Evolutionary conservation across 768 basidiomycete genomes (phyloP).

Genomic region (Collybia mongolica): DNA sequence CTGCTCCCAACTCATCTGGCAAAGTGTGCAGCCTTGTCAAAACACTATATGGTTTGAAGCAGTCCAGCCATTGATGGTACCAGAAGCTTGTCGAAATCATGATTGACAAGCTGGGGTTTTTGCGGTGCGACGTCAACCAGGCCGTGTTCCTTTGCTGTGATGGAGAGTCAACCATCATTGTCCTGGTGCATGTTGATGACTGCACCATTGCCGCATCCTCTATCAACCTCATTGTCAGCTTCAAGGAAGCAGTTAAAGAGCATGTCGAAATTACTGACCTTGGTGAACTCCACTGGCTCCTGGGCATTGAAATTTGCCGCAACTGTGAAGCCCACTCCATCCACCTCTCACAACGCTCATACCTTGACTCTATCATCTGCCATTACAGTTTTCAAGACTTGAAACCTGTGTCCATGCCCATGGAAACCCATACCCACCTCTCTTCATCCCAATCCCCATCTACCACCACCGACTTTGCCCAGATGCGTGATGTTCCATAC

Average conservation of each 20-base stretch:
- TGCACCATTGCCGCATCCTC: background rate
- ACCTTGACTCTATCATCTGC: background rate
- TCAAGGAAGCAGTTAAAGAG: background rate
- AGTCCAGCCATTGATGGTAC: constrained; percentile 18
- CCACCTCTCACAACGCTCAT: too few species aligned
- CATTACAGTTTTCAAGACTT: background rate
- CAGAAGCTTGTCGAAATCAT: constrained; percentile 8
- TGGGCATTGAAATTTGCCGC: too few species aligned
- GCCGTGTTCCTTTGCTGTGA: background rate
- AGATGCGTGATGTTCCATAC: constrained; percentile 6
- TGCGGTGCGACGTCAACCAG: too few species aligned
- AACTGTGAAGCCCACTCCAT: too few species aligned
- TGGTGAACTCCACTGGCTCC: too few species aligned
- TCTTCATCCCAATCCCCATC: constrained; percentile 6
- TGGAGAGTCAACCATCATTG: background rate
- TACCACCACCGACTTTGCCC: background rate
- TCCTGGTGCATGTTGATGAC: background rate
- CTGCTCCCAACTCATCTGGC: background rate
- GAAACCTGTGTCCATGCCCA: constrained; percentile 3
- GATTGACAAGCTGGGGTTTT: background rate
- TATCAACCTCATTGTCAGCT: background rate
- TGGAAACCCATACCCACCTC: constrained; percentile 1
- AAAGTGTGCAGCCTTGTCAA: constrained; percentile 21
- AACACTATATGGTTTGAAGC: constrained; percentile 28
- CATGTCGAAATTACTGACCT: too few species aligned